A percentile compares a stretch with the other conserved stretches of the same genome.
These are phyloP conservation scores for Salix purpurea DNA, from an alignment of 345 rosid genomes.

Conservation along the genomic window DNA sequence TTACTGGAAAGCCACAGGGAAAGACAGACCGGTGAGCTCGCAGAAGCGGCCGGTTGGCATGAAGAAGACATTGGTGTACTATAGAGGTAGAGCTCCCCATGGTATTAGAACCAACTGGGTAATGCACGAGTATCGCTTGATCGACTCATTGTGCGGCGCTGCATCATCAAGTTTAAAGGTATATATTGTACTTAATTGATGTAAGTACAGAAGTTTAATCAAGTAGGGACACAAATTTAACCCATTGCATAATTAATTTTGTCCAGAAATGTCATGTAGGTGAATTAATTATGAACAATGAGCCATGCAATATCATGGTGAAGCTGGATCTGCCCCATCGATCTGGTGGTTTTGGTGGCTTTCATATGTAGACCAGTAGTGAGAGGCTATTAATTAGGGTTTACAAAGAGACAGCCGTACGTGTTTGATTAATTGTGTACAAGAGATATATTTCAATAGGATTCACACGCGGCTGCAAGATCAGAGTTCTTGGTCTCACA, in stretches of 20 bases:
- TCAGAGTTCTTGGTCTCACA: too few species aligned
- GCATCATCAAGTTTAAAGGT: constrained; percentile 37
- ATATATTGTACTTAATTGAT: background rate
- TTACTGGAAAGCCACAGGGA: constrained; percentile 81
- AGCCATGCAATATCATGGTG: background rate
- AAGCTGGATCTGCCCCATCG: background rate
- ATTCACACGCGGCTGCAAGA: background rate
- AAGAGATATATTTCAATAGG: background rate
- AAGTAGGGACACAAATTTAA: background rate
- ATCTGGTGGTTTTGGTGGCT: background rate
- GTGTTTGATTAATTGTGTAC: background rate
- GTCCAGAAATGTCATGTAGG: background rate
- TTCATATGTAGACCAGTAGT: background rate
- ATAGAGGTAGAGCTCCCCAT: constrained; percentile 52
- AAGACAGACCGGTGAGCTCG: constrained; percentile 47
- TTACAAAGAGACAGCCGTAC: background rate
- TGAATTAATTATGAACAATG: background rate
- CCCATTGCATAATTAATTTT: background rate
- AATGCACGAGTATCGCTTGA: constrained; percentile 71
- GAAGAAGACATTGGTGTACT: constrained; percentile 80
- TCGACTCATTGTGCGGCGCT: constrained; percentile 23
- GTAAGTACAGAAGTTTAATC: background rate
- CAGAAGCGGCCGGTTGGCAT: constrained; percentile 51
- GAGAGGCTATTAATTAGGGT: background rate
- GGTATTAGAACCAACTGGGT: constrained; percentile 74